Evolutionary conservation across 441 rosid genomes (phyloP).

Genomic region (Raphanus hybrid): DNA sequence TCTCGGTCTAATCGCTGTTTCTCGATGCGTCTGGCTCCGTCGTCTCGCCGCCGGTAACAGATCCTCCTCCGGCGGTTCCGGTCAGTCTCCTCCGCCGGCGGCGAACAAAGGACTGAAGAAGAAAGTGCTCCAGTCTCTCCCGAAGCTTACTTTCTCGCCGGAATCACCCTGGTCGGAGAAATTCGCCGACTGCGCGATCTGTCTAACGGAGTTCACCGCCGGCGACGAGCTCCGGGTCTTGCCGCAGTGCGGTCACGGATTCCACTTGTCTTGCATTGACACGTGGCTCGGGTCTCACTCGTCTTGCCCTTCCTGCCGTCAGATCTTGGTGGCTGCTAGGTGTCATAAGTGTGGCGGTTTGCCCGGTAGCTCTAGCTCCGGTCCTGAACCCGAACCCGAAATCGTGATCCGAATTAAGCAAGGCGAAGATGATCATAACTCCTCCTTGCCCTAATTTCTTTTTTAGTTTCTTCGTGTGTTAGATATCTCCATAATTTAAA

Average conservation of each 20-base stretch:
- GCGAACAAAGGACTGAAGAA: slow-evolving; percentile 92
- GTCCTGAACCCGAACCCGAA: slow-evolving; percentile 37
- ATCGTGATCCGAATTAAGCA: slow-evolving; percentile 48
- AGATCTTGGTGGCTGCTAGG: slow-evolving; percentile 64
- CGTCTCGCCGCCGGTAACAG: slow-evolving; percentile 49
- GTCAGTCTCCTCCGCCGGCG: slow-evolving; percentile 33
- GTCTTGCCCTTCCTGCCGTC: slow-evolving; percentile 98
- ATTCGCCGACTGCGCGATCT: slow-evolving; percentile 79
- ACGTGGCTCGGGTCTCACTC: slow-evolving; percentile 94
- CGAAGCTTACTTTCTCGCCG: slow-evolving; percentile 54
- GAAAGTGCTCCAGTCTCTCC: slow-evolving; percentile 77
- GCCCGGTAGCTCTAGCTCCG: slow-evolving; percentile 49
- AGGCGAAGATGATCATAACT: slow-evolving; percentile 62
- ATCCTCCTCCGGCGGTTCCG: slow-evolving; percentile 10
- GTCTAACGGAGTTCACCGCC: slow-evolving; percentile 62
- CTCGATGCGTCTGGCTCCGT: slow-evolving; percentile 85
- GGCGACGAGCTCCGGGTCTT: slow-evolving; percentile 87
- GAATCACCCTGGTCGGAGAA: slow-evolving; percentile 49
- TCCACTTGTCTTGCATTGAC: slow-evolving; percentile 91
- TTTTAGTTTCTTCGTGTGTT: neutral
- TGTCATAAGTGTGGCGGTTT: slow-evolving; percentile 77
- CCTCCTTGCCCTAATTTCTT: slow-evolving; percentile 56
- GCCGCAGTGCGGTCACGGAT: slow-evolving; percentile 91
- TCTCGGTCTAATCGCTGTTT: slow-evolving; percentile 72
- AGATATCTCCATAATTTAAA: slow-evolving; percentile 1